phyloP scores from a whole-genome alignment of 106 monocot genomes.

The Dendrobium huoshanense region DNA sequence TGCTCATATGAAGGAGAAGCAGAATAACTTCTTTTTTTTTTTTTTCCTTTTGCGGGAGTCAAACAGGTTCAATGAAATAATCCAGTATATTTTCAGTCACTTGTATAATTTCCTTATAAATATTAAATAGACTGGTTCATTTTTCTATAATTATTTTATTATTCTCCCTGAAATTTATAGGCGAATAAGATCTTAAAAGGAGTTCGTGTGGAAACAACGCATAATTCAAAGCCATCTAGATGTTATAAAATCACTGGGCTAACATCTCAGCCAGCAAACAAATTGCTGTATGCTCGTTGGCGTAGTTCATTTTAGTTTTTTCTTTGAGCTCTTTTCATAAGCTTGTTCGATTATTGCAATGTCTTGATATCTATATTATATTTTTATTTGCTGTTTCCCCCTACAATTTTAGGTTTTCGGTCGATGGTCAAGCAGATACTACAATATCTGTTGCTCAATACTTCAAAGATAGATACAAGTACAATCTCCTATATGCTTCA shows the following conservation, averaged over 20 bases:
- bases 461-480: conserved; percentile 23
- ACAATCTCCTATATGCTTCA: not conserved
- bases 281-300: conserved; percentile 21
- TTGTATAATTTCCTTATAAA: no score
- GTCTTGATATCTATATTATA: no score
- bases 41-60: no score
- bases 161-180: conserved; percentile 10
- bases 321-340: not conserved
- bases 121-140: no score
- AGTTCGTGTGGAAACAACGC: conserved; percentile 30
- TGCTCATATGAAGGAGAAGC: no score
- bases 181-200: conserved; percentile 41
- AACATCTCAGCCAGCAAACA: conserved; percentile 17
- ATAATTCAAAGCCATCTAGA: conserved; percentile 10
- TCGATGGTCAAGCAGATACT: not conserved
- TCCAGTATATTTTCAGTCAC: no score
- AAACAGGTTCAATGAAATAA: no score
- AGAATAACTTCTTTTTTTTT: no score
- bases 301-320: no score
- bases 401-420: conserved; percentile 15
- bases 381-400: no score
- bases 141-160: not conserved
- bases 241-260: conserved; percentile 45
- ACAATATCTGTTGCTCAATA: conserved; percentile 21
- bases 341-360: no score